Percentiles rank a stretch among this genome's conserved stretches.
Conservation (phyloP, 2,329 filamentous ascomycete genomes). For the Beauveria asiatica region DNA sequence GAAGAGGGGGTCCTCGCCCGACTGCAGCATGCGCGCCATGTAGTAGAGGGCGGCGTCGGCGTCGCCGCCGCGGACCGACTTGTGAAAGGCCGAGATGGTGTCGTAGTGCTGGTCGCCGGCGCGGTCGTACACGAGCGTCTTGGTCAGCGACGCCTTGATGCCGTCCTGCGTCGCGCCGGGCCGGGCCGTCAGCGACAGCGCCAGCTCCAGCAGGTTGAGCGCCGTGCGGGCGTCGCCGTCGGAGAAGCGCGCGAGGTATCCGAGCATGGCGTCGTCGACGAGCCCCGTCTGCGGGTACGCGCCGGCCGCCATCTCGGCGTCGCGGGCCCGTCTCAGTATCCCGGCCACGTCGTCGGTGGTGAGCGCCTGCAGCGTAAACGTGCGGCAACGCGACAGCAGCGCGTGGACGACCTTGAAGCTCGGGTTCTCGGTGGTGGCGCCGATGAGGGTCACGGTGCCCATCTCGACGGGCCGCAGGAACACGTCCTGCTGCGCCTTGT, state of each 20-base stretch:
- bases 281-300: constrained; percentile 41
- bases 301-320: constrained; percentile 40
- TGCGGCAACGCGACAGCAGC: constrained; percentile 79
- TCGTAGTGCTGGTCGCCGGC: constrained; percentile 97
- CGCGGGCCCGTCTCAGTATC: constrained; percentile 71
- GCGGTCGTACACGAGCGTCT: constrained; percentile 89
- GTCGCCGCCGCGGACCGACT: constrained; percentile 81
- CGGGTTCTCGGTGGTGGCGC: constrained; percentile 94
- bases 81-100: constrained; percentile 94
- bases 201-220: constrained; percentile 84
- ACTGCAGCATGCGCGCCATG: constrained; percentile 89
- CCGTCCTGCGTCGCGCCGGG: constrained; percentile 61
- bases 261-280: constrained; percentile 67
- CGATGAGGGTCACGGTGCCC: constrained; percentile 83
- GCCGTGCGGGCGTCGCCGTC: constrained; percentile 92
- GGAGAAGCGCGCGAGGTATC: constrained; percentile 75
- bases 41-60: constrained; percentile 89
- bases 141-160: constrained; percentile 77
- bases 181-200: constrained; percentile 58
- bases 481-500: constrained; percentile 87
- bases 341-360: constrained; percentile 59
- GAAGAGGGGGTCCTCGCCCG: constrained; percentile 87
- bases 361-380: constrained; percentile 76
- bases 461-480: constrained; percentile 89
- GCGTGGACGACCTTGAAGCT: constrained; percentile 88